Evolutionary conservation across 1,284 basidiomycete genomes (phyloP).

Genomic region (Microbotryomycetes sp.): DNA sequence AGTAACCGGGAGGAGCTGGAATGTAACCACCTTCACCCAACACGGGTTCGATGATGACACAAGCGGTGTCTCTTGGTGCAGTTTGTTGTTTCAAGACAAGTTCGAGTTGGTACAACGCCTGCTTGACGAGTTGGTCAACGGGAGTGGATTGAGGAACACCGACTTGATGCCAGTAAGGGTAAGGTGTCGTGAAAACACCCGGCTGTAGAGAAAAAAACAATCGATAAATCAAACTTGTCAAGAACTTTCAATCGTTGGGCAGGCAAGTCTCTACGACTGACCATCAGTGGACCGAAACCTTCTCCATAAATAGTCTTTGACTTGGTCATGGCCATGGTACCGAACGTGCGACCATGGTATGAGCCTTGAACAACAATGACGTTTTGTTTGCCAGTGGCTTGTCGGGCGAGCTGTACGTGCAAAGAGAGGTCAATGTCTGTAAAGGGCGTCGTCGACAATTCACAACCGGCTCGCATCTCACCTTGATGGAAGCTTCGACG

Average conservation of each 20-base stretch:
- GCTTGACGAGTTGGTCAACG: conserved; percentile 58
- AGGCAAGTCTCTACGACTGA: conserved; percentile 41
- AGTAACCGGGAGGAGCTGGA: conserved; percentile 71
- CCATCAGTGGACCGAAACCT: conserved; percentile 74
- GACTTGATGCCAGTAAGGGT: conserved; percentile 89
- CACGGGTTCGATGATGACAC: conserved; percentile 85
- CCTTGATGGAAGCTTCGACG: conserved; percentile 71
- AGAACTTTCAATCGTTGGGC: background rate
- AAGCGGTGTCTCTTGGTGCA: conserved; percentile 77
- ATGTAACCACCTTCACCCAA: conserved; percentile 70
- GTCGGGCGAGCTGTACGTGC: conserved; percentile 54
- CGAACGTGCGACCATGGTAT: conserved; percentile 69
- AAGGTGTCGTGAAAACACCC: conserved; percentile 73
- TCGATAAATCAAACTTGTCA: background rate
- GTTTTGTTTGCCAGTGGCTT: conserved; percentile 71
- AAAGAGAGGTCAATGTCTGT: conserved; percentile 23
- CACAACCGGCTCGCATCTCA: too few relatives aligned
- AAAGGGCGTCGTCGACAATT: conserved; percentile 47
- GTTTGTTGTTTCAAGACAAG: conserved; percentile 78
- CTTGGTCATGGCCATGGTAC: conserved; percentile 78
- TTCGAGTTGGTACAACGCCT: conserved; percentile 56
- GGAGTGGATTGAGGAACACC: conserved; percentile 59
- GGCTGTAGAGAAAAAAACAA: conserved; percentile 50
- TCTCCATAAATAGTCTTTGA: conserved; percentile 86
- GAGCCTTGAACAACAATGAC: conserved; percentile 84